phyloP scores from a whole-genome alignment of 345 rosid species.

The Citrus unshiu region DNA sequence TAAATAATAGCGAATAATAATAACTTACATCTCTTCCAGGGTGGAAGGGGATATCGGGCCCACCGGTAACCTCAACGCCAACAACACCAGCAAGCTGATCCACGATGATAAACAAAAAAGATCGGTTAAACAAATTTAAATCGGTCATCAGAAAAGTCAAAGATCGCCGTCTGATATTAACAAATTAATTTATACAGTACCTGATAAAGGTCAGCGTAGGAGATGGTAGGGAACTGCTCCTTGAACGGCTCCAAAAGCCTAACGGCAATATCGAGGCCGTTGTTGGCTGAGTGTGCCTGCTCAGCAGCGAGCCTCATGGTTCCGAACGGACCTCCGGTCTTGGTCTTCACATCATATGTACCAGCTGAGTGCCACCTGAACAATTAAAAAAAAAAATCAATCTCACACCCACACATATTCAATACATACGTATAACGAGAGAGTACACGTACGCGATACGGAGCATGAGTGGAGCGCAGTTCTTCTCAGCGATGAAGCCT shows the following conservation, averaged over 20 bases:
- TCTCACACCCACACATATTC: background rate
- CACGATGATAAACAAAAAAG: background rate
- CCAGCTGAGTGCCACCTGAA: constrained; percentile 99
- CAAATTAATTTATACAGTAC: constrained; percentile 18
- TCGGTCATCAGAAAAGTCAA: background rate
- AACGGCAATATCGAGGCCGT: constrained; percentile 78
- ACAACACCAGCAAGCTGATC: constrained; percentile 86
- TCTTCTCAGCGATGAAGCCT: constrained; percentile 82
- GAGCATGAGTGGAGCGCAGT: constrained; percentile 94
- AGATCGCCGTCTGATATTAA: background rate
- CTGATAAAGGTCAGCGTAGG: constrained; percentile 83
- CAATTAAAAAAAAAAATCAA: background rate
- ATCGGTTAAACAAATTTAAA: background rate
- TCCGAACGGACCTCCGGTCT: constrained; percentile 93
- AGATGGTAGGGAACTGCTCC: constrained; percentile 68
- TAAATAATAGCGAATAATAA: background rate
- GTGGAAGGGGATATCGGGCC: constrained; percentile 97
- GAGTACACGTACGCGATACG: constrained; percentile 62
- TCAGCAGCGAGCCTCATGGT: constrained; percentile 70
- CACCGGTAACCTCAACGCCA: constrained; percentile 89
- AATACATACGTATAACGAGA: background rate
- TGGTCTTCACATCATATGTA: constrained; percentile 73
- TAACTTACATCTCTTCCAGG: constrained; percentile 83
- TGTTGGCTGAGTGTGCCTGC: constrained; percentile 80
- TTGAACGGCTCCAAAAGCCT: constrained; percentile 85